Evolutionary conservation across 2,329 filamentous ascomycete genomes (phyloP).

Genomic region (Xylariaceae sp.): DNA sequence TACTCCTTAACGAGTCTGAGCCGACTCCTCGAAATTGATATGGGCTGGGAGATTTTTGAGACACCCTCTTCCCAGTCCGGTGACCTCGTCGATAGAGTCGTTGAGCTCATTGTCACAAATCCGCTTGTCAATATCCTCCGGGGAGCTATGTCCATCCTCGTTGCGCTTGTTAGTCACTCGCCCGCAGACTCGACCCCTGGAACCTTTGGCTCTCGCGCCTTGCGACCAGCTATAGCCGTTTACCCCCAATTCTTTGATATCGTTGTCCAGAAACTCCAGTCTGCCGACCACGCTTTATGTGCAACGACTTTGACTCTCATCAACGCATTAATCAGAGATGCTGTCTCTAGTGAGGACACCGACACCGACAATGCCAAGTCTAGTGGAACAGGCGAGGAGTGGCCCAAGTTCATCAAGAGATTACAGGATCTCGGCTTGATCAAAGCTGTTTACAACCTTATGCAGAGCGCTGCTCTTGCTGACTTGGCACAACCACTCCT

Average conservation of each 20-base stretch:
- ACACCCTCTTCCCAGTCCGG: conserved; percentile 53
- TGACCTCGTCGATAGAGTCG: conserved; percentile 71
- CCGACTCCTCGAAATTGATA: conserved; percentile 87
- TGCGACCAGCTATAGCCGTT: conserved; percentile 86
- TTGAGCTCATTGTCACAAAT: conserved; percentile 90
- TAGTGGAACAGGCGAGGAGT: conserved; percentile 59
- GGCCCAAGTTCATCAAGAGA: conserved; percentile 92
- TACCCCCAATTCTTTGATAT: conserved; percentile 94
- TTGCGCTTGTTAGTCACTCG: conserved; percentile 86
- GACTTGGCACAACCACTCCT: conserved; percentile 85
- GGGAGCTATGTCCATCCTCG: conserved; percentile 94
- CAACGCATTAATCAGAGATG: conserved; percentile 91
- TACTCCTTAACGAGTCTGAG: conserved; percentile 90
- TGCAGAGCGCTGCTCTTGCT: conserved; percentile 90
- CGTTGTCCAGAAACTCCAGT: conserved; percentile 85
- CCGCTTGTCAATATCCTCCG: conserved; percentile 95
- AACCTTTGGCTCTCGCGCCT: conserved; percentile 79
- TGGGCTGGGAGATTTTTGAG: conserved; percentile 91
- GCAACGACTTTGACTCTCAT: conserved; percentile 93
- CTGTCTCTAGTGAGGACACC: conserved; percentile 68
- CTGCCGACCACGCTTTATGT: conserved; percentile 91
- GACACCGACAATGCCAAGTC: conserved; percentile 33
- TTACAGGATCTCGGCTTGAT: conserved; percentile 92
- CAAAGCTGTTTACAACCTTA: conserved; percentile 83
- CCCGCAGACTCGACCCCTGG: conserved; percentile 48